phyloP scores from a whole-genome alignment of 345 rosid genomes.

The Brassica cretica region DNA sequence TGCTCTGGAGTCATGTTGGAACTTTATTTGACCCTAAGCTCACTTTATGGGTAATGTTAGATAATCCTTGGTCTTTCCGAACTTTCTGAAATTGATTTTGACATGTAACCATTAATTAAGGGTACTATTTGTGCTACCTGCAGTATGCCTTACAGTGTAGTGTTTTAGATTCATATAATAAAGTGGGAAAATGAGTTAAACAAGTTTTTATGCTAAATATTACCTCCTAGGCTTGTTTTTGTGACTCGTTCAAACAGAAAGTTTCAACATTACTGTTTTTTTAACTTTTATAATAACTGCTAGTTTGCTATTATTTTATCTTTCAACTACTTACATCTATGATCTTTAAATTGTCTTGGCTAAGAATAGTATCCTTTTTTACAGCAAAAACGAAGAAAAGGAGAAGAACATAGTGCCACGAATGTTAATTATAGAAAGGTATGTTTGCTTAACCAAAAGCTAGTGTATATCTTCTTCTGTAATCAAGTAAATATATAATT shows the following conservation, averaged over 20 bases:
- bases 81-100: slow-evolving; percentile 20
- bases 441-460: slow-evolving; percentile 18
- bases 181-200: not conserved
- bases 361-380: slow-evolving; percentile 24
- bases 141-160: not conserved
- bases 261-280: not conserved
- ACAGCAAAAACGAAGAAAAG: slow-evolving; percentile 92
- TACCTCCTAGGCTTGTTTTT: not conserved
- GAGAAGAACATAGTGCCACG: slow-evolving; percentile 62
- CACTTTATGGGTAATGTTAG: slow-evolving; percentile 10
- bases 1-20: slow-evolving; percentile 30
- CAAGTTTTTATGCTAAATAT: not conserved
- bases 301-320: slow-evolving; percentile 10
- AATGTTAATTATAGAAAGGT: slow-evolving; percentile 71
- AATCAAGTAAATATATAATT: not conserved
- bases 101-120: slow-evolving; percentile 15
- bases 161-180: slow-evolving; percentile 2
- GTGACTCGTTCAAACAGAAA: slow-evolving; percentile 5
- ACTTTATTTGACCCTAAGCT: slow-evolving; percentile 29
- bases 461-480: slow-evolving; percentile 10
- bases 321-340: not conserved
- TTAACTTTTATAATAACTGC: not conserved
- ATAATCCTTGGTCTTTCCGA: not conserved
- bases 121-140: not conserved
- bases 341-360: not conserved